Base-by-base conservation (phyloP, 352 stramenopile species). In the Globisporangium megalacanthum region DNA sequence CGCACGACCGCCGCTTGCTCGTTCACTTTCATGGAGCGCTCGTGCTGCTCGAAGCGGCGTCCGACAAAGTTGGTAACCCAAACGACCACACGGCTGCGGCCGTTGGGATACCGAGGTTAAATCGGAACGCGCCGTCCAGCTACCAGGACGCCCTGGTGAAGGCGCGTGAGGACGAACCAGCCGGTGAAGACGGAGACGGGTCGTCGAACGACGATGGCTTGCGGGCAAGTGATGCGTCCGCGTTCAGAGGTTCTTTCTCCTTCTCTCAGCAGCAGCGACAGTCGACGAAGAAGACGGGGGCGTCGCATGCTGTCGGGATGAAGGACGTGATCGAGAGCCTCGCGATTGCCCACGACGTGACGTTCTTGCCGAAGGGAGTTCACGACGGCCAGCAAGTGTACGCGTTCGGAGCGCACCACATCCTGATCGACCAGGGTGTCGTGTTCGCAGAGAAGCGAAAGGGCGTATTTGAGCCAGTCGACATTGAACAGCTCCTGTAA, bases 241-340 rank as follows among this genome's bases (percentile, higher is more conserved):
- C n/a, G 6, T 48, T 57, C 54, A 1, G 50, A 9, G 7, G 25
- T 4, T 29, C 1, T 29, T 29, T 4, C 25, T 29, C 35, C 35
- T 25, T 9, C 14, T 46, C 22, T 20, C 48, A 50, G 15, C 58
- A 37, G 11, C n/a, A 39, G 14, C 47, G 49, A 11, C 22, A 20
- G 39, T 17, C 31, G 25, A 49, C 56, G 36, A 55, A 52, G 42
- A 62, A 71, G 19, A 31, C 55, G 20, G 51, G 62, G 36, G 50
- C 59, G 20, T 41, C 59, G 64, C 74, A 79, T 61, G 72, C 49
- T 4, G 74, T 96, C 19, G 78, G 75, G 3, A 56, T 96, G 47
- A 88, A 88, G 54, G 88, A 96, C 36, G 76, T 94, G 20, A 72
- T 96, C 11, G 85, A 94, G 65, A 82, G 86, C 33, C 58, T 93